Evolutionary conservation across 345 rosid species (phyloP).

Genomic region (Dimocarpus longan): DNA sequence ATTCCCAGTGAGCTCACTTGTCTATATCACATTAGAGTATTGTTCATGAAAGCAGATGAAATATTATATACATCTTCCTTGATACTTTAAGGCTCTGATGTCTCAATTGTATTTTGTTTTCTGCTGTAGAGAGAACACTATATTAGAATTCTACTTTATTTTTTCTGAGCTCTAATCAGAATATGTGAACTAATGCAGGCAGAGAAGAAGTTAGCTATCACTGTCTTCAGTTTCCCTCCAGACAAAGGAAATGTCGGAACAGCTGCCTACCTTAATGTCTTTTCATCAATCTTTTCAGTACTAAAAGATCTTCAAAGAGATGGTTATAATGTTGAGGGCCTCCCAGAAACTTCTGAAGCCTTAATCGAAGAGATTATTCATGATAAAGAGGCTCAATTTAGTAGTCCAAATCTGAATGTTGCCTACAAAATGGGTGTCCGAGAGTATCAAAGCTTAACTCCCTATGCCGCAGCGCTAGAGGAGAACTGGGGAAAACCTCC

Average conservation of each 20-base stretch:
- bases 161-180: slow-evolving; percentile 25
- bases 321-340: slow-evolving; percentile 89
- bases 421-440: slow-evolving; percentile 94
- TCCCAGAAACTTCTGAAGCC: slow-evolving; percentile 91
- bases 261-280: slow-evolving; percentile 94
- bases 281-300: slow-evolving; percentile 91
- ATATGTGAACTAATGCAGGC: slow-evolving; percentile 49
- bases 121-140: neutral
- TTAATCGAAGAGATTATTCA: slow-evolving; percentile 89
- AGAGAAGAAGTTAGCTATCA: slow-evolving; percentile 87
- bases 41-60: neutral
- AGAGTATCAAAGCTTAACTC: slow-evolving; percentile 81
- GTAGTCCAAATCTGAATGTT: slow-evolving; percentile 89
- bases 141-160: neutral
- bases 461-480: slow-evolving; percentile 82
- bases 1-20: neutral
- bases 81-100: neutral
- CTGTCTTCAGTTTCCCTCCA: slow-evolving; percentile 99
- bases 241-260: slow-evolving; percentile 97
- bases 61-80: neutral
- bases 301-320: slow-evolving; percentile 76
- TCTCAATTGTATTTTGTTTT: neutral
- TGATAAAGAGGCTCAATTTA: slow-evolving; percentile 97
- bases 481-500: slow-evolving; percentile 99
- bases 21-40: neutral